phyloP scores from a whole-genome alignment of 2,329 filamentous ascomycete species.

The Colletotrichum abscissum region DNA sequence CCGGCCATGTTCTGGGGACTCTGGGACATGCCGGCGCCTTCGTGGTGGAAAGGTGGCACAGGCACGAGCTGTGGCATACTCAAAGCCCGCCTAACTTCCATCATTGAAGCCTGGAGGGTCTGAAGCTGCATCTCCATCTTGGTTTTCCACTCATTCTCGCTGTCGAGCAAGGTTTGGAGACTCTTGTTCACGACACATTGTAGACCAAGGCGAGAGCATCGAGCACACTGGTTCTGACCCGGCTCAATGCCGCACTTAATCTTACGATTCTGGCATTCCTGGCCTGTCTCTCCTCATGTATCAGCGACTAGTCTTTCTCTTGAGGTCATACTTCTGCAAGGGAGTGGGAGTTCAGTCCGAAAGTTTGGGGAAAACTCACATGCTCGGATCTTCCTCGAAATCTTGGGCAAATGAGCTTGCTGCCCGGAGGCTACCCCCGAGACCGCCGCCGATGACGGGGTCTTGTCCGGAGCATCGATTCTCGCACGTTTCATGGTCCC shows the following conservation, averaged over 20 bases:
- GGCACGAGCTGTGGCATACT: conserved; percentile 33
- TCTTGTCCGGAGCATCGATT: conserved; percentile 33
- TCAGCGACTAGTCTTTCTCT: background rate
- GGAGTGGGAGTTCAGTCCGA: background rate
- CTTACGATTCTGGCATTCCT: conserved; percentile 64
- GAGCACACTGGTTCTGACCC: conserved; percentile 57
- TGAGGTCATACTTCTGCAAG: background rate
- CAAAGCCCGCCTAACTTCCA: conserved; percentile 41
- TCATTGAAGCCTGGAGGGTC: conserved; percentile 41
- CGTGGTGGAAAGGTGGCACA: background rate
- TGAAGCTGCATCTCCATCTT: conserved; percentile 43
- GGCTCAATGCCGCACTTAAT: conserved; percentile 63
- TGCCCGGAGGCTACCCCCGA: conserved; percentile 15
- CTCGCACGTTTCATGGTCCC: conserved; percentile 34
- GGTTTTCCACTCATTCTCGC: conserved; percentile 58
- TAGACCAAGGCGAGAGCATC: conserved; percentile 61
- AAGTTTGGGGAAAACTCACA: conserved; percentile 39
- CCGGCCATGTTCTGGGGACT: conserved; percentile 27
- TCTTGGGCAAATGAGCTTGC: conserved; percentile 40
- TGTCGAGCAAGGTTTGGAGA: conserved; percentile 65
- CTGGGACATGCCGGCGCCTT: conserved; percentile 26
- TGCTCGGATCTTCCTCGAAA: conserved; percentile 46
- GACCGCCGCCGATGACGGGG: conserved; percentile 20
- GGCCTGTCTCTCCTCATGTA: conserved; percentile 38
- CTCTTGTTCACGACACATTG: conserved; percentile 66